These are phyloP conservation scores for Saccharomycopsis lassenensis DNA, from an alignment of 805 yeast genomes.

Conservation along the genomic window DNA sequence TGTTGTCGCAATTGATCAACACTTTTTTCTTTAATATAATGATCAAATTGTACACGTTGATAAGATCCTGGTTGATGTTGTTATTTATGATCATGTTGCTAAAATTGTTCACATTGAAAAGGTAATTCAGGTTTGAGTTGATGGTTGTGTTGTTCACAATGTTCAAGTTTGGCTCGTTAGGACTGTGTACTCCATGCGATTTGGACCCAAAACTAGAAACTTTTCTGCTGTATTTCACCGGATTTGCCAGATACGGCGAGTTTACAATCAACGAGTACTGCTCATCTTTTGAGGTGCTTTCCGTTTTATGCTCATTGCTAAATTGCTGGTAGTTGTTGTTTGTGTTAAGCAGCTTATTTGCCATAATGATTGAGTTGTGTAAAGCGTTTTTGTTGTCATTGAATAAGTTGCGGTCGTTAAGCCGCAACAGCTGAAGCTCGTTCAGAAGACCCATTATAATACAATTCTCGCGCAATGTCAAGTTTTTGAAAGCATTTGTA, in stretches of 20 bases:
- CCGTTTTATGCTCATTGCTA: conserved; percentile 5
- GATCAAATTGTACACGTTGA: conserved; percentile 25
- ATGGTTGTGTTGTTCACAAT: conserved; percentile 17
- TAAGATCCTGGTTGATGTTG: conserved; percentile 20
- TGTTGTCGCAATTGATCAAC: conserved; percentile 39
- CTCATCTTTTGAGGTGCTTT: conserved; percentile 5
- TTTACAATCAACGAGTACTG: conserved; percentile 16
- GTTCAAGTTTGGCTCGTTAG: conserved; percentile 18
- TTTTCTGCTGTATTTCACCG: conserved; percentile 14
- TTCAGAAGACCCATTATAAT: conserved; percentile 19
- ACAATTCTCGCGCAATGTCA: conserved; percentile 17
- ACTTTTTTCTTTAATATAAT: conserved; percentile 37
- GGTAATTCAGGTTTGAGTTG: conserved; percentile 15
- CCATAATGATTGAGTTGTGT: conserved; percentile 43
- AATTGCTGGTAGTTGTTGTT: conserved; percentile 19
- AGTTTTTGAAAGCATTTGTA: conserved; percentile 19
- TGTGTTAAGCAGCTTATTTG: conserved; percentile 32
- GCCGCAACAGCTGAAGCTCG: conserved; percentile 22
- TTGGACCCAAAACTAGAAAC: conserved; percentile 16
- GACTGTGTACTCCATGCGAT: conserved; percentile 19
- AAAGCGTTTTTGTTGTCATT: conserved; percentile 31
- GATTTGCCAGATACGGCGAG: conserved; percentile 16
- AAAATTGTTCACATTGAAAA: conserved; percentile 17
- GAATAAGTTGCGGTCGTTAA: conserved; percentile 18
- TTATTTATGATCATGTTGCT: conserved; percentile 17